Conservation (phyloP, 192 early-diverging fungal genomes). For the Gonapodya sp. region DNA sequence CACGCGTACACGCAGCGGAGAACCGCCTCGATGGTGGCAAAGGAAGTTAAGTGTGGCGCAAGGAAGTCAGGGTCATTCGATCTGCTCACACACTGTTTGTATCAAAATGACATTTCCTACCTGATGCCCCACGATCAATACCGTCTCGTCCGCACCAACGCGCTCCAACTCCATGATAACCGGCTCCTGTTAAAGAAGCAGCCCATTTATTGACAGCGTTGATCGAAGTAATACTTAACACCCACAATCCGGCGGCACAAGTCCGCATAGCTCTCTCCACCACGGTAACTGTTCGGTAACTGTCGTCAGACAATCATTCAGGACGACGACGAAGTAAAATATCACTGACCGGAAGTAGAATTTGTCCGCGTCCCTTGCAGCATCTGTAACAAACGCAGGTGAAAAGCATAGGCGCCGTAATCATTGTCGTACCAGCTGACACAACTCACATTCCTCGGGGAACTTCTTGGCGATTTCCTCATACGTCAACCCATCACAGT, state of each 20-base stretch:
- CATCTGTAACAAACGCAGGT: neutral
- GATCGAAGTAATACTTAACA: slow-evolving; percentile 28
- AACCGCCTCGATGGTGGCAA: slow-evolving; percentile 91
- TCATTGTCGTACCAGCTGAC: slow-evolving; percentile 65
- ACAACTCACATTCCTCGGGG: slow-evolving; percentile 87
- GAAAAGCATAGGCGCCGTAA: too few species aligned
- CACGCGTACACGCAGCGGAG: slow-evolving; percentile 96
- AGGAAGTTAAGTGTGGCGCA: neutral
- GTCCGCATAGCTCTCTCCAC: slow-evolving; percentile 31
- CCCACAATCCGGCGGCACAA: slow-evolving; percentile 7
- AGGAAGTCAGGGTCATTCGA: slow-evolving; percentile 83
- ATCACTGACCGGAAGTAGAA: slow-evolving; percentile 67
- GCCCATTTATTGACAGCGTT: slow-evolving; percentile 89
- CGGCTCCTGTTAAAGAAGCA: slow-evolving; percentile 81
- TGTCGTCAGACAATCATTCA: neutral
- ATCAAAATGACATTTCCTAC: too few species aligned
- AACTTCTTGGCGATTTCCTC: slow-evolving; percentile 92
- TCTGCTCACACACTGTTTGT: slow-evolving; percentile 73
- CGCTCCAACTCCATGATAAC: slow-evolving; percentile 89
- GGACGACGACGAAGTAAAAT: neutral
- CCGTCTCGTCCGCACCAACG: neutral
- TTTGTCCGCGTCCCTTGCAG: slow-evolving; percentile 54
- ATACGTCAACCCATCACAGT: slow-evolving; percentile 98
- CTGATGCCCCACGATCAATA: neutral
- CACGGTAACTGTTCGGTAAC: slow-evolving; percentile 33